Percentiles rank a stretch among this genome's conserved stretches.
These are phyloP conservation scores for Xylaria sp. DNA, from an alignment of 2,329 filamentous ascomycete genomes.

Conservation along the genomic window DNA sequence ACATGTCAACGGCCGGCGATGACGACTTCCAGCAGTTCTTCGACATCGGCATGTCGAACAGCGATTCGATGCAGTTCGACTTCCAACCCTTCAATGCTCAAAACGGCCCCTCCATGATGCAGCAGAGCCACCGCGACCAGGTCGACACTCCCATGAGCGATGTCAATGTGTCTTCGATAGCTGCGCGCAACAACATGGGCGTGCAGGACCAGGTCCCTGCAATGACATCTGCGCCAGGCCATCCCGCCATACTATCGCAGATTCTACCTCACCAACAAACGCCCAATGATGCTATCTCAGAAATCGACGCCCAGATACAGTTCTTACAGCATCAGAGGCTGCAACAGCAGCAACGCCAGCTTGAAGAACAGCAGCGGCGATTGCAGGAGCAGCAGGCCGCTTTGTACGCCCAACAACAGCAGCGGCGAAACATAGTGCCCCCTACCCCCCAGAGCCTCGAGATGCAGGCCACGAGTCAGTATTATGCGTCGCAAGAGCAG, in stretches of 20 bases:
- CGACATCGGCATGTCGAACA: slow-evolving; percentile 60
- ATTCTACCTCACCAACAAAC: slow-evolving; percentile 53
- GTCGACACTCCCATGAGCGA: slow-evolving; percentile 59
- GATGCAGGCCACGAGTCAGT: slow-evolving; percentile 67
- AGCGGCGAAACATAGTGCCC: slow-evolving; percentile 67
- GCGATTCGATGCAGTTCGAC: slow-evolving; percentile 63
- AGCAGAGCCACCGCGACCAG: slow-evolving; percentile 45
- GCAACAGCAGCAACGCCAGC: slow-evolving; percentile 63
- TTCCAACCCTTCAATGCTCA: slow-evolving; percentile 59
- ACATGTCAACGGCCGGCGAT: slow-evolving; percentile 56
- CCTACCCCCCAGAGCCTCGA: slow-evolving; percentile 83
- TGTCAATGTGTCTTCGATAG: slow-evolving; percentile 47
- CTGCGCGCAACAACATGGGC: slow-evolving; percentile 45
- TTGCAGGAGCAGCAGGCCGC: slow-evolving; percentile 51
- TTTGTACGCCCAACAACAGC: slow-evolving; percentile 52
- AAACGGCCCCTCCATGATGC: slow-evolving; percentile 48
- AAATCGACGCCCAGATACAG: slow-evolving; percentile 69
- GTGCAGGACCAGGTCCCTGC: slow-evolving; percentile 54
- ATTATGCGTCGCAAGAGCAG: slow-evolving; percentile 64
- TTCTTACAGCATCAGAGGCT: slow-evolving; percentile 68
- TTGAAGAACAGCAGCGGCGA: slow-evolving; percentile 60
- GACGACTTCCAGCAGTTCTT: slow-evolving; percentile 70
- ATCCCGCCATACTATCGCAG: slow-evolving; percentile 53
- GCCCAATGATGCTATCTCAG: slow-evolving; percentile 59
- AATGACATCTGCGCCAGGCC: slow-evolving; percentile 54